phyloP scores from a whole-genome alignment of 306 rosid species.

The Morella rubra region DNA sequence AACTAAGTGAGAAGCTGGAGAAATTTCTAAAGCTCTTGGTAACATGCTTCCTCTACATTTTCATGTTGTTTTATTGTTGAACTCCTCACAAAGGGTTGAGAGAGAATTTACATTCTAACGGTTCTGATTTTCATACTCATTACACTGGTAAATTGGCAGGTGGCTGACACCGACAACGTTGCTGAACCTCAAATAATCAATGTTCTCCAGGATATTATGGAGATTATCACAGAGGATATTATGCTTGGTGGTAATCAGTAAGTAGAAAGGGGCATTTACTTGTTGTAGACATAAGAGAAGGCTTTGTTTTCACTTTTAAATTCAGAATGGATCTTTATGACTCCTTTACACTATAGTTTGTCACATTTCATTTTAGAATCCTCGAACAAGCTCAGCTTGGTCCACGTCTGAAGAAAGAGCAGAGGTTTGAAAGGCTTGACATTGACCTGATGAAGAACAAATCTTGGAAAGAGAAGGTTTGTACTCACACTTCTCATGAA shows the following conservation, averaged over 20 bases:
- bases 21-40: slow-evolving; percentile 75
- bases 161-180: slow-evolving; percentile 34
- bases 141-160: slow-evolving; percentile 49
- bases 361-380: slow-evolving; percentile 47
- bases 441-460: slow-evolving; percentile 17
- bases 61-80: slow-evolving; percentile 3
- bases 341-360: slow-evolving; percentile 30
- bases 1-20: slow-evolving; percentile 84
- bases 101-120: background rate
- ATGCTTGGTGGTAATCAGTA: slow-evolving; percentile 70
- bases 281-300: slow-evolving; percentile 3
- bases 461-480: slow-evolving; percentile 81
- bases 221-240: slow-evolving; percentile 83
- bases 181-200: slow-evolving; percentile 63
- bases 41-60: slow-evolving; percentile 23
- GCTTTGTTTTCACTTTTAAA: background rate
- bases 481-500: slow-evolving; percentile 7
- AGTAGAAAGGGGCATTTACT: slow-evolving; percentile 35
- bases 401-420: slow-evolving; percentile 36
- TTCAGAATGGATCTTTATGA: slow-evolving; percentile 9
- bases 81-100: background rate
- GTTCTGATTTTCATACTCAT: slow-evolving; percentile 5
- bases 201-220: slow-evolving; percentile 90
- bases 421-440: slow-evolving; percentile 68
- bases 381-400: slow-evolving; percentile 31